A percentile compares a stretch with the other conserved stretches of the same genome.
Conservation (phyloP, 495 filamentous ascomycete genomes). For the Penicillium coffeae region DNA sequence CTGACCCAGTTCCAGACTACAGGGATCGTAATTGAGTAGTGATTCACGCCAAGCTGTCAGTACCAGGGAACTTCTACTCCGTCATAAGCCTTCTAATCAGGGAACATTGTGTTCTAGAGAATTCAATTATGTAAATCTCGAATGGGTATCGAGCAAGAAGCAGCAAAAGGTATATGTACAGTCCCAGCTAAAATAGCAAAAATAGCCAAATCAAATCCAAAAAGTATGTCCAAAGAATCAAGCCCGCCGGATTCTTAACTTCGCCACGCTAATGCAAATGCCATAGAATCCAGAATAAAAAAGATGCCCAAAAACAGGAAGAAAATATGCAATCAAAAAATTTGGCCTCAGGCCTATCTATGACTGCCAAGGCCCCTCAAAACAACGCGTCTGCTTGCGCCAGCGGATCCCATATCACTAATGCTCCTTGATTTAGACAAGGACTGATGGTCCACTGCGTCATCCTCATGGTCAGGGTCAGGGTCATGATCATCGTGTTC, state of each 20-base stretch:
- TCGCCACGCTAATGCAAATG: constrained; percentile 34
- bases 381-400: constrained; percentile 35
- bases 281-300: neutral
- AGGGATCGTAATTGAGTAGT: too few relatives aligned
- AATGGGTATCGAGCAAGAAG: constrained; percentile 2
- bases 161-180: constrained; percentile 1
- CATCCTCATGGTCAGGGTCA: neutral
- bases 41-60: too few relatives aligned
- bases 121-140: neutral
- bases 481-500: constrained; percentile 9
- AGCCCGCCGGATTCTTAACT: constrained; percentile 1
- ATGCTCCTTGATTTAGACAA: constrained; percentile 39
- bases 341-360: constrained; percentile 14
- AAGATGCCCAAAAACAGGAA: constrained; percentile 3
- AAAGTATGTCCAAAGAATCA: neutral
- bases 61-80: too few relatives aligned
- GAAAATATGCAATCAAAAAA: constrained; percentile 4
- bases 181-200: neutral
- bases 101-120: too few relatives aligned
- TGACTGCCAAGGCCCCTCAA: constrained; percentile 34
- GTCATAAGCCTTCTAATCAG: too few relatives aligned
- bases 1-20: too few relatives aligned
- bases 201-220: neutral
- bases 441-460: constrained; percentile 2
- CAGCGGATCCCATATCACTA: constrained; percentile 37